Conservation (phyloP, 345 rosid species). For the Acer campestre region DNA sequence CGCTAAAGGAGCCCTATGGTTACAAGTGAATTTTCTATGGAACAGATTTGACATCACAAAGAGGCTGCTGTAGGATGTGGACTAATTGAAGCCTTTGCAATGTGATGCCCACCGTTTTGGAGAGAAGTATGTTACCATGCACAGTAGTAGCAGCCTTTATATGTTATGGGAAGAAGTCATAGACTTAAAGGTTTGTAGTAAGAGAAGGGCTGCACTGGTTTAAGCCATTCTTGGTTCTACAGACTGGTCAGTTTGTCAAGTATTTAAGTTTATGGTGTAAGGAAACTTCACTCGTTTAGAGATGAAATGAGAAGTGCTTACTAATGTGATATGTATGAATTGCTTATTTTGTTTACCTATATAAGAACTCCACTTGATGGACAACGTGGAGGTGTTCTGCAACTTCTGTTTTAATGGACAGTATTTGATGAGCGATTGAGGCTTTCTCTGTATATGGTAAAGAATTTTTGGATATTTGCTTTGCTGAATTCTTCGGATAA, state of each 20-base stretch:
- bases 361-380: slow-evolving; percentile 24
- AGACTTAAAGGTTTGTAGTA: slow-evolving; percentile 14
- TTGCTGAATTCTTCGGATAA: slow-evolving; percentile 23
- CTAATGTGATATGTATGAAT: slow-evolving; percentile 41
- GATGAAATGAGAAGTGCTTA: slow-evolving; percentile 38
- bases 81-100: slow-evolving; percentile 44
- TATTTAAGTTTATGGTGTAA: slow-evolving; percentile 39
- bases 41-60: slow-evolving; percentile 60
- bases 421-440: slow-evolving; percentile 22
- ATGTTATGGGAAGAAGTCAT: slow-evolving; percentile 23
- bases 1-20: slow-evolving; percentile 34
- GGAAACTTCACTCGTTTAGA: slow-evolving; percentile 38
- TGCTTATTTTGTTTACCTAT: slow-evolving; percentile 31
- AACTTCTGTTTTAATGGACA: slow-evolving; percentile 25
- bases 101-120: slow-evolving; percentile 37
- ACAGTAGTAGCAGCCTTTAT: slow-evolving; percentile 32
- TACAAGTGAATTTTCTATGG: slow-evolving; percentile 64
- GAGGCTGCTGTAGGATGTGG: slow-evolving; percentile 65
- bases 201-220: slow-evolving; percentile 36
- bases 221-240: slow-evolving; percentile 30
- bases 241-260: slow-evolving; percentile 30
- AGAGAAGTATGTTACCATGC: slow-evolving; percentile 33
- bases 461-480: slow-evolving; percentile 25
- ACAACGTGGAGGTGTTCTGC: slow-evolving; percentile 33
- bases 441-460: slow-evolving; percentile 14